Conservation (phyloP, 2,329 filamentous ascomycete genomes). For the Penicillium hesseltinei region DNA sequence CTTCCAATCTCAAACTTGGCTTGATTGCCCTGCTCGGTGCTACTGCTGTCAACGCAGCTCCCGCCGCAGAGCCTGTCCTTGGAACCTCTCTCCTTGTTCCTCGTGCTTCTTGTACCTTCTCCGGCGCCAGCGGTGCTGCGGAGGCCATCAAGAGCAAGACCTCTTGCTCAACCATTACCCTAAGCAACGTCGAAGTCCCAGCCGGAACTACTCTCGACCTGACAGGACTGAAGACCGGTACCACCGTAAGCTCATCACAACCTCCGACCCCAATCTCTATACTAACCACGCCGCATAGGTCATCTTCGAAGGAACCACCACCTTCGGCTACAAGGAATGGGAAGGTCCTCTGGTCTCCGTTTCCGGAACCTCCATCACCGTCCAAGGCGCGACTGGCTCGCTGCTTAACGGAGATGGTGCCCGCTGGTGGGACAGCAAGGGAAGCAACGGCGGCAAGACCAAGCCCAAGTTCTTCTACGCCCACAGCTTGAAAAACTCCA, state of each 20-base stretch:
- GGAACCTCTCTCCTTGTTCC: neutral
- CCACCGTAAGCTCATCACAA: neutral
- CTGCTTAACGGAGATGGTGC: constrained; percentile 56
- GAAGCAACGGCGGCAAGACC: constrained; percentile 59
- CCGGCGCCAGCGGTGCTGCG: neutral
- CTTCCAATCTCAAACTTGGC: neutral
- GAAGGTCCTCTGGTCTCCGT: constrained; percentile 61
- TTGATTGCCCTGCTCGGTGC: neutral
- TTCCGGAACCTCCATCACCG: constrained; percentile 58
- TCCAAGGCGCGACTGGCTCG: constrained; percentile 41
- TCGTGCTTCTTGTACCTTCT: neutral
- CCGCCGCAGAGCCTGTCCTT: neutral
- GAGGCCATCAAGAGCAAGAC: neutral
- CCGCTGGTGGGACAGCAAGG: constrained; percentile 61
- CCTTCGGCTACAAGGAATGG: constrained; percentile 66
- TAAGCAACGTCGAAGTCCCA: neutral
- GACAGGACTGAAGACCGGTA: neutral
- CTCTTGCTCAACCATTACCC: neutral
- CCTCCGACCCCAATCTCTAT: neutral
- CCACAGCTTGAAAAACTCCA: constrained; percentile 32
- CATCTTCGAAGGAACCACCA: constrained; percentile 63
- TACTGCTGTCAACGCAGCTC: neutral
- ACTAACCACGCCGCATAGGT: constrained; percentile 36
- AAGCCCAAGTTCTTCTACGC: constrained; percentile 66
- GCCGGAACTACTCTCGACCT: neutral